phyloP scores from a whole-genome alignment of 2,329 filamentous ascomycete species.

The Dactylellina parvicollis region DNA sequence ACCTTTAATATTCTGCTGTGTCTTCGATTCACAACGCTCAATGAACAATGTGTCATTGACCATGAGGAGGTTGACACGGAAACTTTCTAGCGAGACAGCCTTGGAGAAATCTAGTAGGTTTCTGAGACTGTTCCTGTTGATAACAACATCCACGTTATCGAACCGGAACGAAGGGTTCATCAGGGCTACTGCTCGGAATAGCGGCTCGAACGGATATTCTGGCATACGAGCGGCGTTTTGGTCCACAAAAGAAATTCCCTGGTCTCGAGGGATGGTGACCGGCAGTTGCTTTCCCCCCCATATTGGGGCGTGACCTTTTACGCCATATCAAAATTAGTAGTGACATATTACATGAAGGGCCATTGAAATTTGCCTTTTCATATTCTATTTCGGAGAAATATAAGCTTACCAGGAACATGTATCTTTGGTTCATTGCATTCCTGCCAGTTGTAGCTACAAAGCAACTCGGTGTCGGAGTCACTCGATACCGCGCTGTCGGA shows the following conservation, averaged over 20 bases:
- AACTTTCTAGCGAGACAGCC: slow-evolving; percentile 56
- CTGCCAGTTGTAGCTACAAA: slow-evolving; percentile 24
- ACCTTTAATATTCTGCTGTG: slow-evolving; percentile 34
- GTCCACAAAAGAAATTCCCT: slow-evolving; percentile 55
- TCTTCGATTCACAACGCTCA: slow-evolving; percentile 57
- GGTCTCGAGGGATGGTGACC: not conserved
- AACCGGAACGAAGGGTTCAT: slow-evolving; percentile 56
- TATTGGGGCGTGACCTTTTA: slow-evolving; percentile 2
- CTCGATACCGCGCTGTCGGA: slow-evolving; percentile 2
- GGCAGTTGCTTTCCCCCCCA: not conserved
- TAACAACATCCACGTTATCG: slow-evolving; percentile 57
- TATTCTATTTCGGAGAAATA: too few relatives aligned
- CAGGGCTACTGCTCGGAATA: slow-evolving; percentile 57
- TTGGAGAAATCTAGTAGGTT: slow-evolving; percentile 58
- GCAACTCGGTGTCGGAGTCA: not conserved
- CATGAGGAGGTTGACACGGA: slow-evolving; percentile 60
- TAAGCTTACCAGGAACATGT: slow-evolving; percentile 11
- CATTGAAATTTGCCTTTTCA: too few relatives aligned
- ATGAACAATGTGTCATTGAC: slow-evolving; percentile 60
- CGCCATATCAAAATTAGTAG: not conserved
- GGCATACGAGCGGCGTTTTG: slow-evolving; percentile 59
- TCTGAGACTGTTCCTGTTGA: slow-evolving; percentile 59
- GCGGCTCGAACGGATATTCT: slow-evolving; percentile 57
- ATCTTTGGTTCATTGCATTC: not conserved
- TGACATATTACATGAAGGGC: not conserved